phyloP scores from a whole-genome alignment of 108 stramenopile genomes.

The Cyclostephanos tholiformis region DNA sequence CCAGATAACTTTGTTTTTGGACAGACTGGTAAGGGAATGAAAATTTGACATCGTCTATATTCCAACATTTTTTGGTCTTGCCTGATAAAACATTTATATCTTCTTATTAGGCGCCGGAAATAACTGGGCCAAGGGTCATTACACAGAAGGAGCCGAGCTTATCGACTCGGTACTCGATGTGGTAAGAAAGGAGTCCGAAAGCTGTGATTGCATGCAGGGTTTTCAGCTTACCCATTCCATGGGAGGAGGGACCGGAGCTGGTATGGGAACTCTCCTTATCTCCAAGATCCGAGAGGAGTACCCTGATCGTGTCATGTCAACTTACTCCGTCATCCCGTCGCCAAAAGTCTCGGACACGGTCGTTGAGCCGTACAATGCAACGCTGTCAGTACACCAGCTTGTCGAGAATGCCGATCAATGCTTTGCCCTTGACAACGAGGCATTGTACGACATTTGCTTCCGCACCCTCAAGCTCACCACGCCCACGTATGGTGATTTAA shows the following conservation, averaged over 20 bases:
- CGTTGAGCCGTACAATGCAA: constrained; percentile 97
- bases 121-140: constrained; percentile 98
- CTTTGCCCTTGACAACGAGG: constrained; percentile 96
- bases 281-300: constrained; percentile 97
- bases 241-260: constrained; percentile 93
- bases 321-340: constrained; percentile 91
- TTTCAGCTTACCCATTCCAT: constrained; percentile 93
- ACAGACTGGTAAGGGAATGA: constrained; percentile 64
- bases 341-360: constrained; percentile 97
- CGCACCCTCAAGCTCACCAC: constrained; percentile 91
- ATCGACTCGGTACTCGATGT: constrained; percentile 94
- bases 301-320: constrained; percentile 93
- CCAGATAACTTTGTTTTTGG: constrained; percentile 98
- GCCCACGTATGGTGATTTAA: constrained; percentile 92
- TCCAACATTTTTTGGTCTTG: background rate
- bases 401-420: constrained; percentile 98
- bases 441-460: constrained; percentile 96
- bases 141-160: constrained; percentile 97
- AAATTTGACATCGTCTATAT: background rate
- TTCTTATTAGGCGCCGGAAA: constrained; percentile 64
- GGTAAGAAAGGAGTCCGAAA: constrained; percentile 93
- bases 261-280: constrained; percentile 94
- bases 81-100: background rate
- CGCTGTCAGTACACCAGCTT: constrained; percentile 96
- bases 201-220: constrained; percentile 88